These are phyloP conservation scores for Melastoma candidum DNA, from an alignment of 441 rosid species.

Conservation along the genomic window DNA sequence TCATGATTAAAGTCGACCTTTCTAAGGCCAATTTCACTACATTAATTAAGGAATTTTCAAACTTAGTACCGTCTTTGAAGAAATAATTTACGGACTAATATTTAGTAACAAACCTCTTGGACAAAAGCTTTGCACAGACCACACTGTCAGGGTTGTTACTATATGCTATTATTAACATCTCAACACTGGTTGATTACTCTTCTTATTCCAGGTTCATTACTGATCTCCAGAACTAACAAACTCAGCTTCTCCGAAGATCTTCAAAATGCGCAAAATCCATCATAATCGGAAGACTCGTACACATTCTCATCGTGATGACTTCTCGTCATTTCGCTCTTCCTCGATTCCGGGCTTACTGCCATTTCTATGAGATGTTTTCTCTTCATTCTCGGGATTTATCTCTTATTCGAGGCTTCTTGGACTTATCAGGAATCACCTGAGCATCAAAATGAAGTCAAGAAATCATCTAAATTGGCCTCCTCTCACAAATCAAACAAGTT, in stretches of 20 bases:
- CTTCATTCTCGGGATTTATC: slow-evolving; percentile 14
- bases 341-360: slow-evolving; percentile 11
- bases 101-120: too few relatives aligned
- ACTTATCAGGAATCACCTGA: slow-evolving; percentile 23
- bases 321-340: slow-evolving; percentile 10
- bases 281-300: slow-evolving; percentile 20
- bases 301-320: slow-evolving; percentile 9
- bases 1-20: too few relatives aligned
- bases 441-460: slow-evolving; percentile 5
- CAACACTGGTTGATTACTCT: too few relatives aligned
- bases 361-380: slow-evolving; percentile 8
- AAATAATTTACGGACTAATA: too few relatives aligned
- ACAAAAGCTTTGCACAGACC: too few relatives aligned
- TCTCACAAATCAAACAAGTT: background rate
- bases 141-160: too few relatives aligned
- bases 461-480: background rate
- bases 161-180: too few relatives aligned
- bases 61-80: too few relatives aligned
- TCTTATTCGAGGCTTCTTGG: slow-evolving; percentile 28
- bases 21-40: too few relatives aligned
- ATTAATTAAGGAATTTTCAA: too few relatives aligned
- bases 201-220: too few relatives aligned
- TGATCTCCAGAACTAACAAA: too few relatives aligned
- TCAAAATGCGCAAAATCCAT: slow-evolving; percentile 10
- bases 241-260: background rate